Evolutionary conservation across 1,284 basidiomycete species (phyloP), one percentile per base, ranked within the genome.

Genomic region (Ceraceosorus guamensis): DNA sequence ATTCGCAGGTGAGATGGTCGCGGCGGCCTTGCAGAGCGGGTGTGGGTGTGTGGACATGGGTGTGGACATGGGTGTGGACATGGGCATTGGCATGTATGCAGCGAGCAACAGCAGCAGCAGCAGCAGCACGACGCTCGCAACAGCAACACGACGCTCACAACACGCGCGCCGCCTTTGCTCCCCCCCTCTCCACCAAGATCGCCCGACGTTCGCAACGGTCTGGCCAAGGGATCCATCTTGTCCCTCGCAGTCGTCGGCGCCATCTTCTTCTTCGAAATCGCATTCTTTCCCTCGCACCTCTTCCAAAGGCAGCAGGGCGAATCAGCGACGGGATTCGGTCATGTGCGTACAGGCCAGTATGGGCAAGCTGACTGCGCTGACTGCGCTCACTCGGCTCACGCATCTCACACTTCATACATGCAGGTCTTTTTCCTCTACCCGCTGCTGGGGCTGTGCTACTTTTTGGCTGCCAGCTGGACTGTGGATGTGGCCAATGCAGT

Each of bases 371-470:
- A 11, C n/a, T 46, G 51, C 46, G 46, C 33, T 10, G 45, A 13
- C 6, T 48, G 35, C 44, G 31, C 30, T 11, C 31, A 49, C 35
- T 2, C 47, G 4, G 33, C 51, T 0, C 60, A 58, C 33, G 52
- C 61, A 34, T 24, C 64, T 24, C 62, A 65, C 53, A 58, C 59
- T 1, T 56, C 66, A 14, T 60, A 59, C 13, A 65, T 41, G 39
- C 39, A 63, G 37, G 66, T 71, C 44, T 71, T 75, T 30, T 71
- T 67, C 70, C 56, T 76, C 13, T 76, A 76, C 53, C 73, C 73
- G 6, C 53, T 74, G 24, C 67, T 76, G 24, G 72, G 68, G 3
- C 65, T 64, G 4, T 65, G 65, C 48, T 76, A 75, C 56, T 60
- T 70, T 34, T 53, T 75, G 2, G 73, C 71, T 5, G 66, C 73